Base-by-base conservation (phyloP, 164 flowering plant species). In the Saururus chinensis region DNA sequence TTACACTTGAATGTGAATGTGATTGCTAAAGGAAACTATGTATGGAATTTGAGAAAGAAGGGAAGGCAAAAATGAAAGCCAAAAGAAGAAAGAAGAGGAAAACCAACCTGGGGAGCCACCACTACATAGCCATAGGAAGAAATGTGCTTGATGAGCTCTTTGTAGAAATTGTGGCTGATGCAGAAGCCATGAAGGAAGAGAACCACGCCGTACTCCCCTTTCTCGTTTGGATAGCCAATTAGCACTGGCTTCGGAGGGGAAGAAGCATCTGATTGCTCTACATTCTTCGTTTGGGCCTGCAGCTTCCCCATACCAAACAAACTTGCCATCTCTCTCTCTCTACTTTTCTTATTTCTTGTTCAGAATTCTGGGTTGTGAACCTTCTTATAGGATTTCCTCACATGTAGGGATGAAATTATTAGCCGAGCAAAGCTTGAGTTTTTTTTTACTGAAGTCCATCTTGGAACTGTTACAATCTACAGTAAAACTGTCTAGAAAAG, bases 71-170 rank as follows among this genome's bases (percentile, higher is more conserved):
- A 42, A 42, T 17, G n/a, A 58, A n/a, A 16, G 45, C 10, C 9
- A 53, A 53, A 17, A 5, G 40, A 22, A 7, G n/a, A 22, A 6
- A 7, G n/a, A 24, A 16, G 7, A 48, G 30, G n/a, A 13, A 13
- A 48, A 30, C 5, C 12, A 51, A 80, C 87, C 85, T 84, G 85
- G 60, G 88, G 92, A 65, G 87, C 85, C 5, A 84, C 68, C 22
- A 76, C 80, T 9, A 84, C 79, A 73, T 81, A 84, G 52, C 93
- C 93, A 72, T 86, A 84, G 40, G 89, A 84, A 63, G 93, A 79
- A 12, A 86, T 64, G 62, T 80, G 89, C 1, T 55, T 69, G 57
- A 82, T 42, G 19, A 86, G 79, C 66, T 79, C 75, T 26, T 78
- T 68, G 71, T 86, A 86, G 69, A 73, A 80, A 19, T 73, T 66